A percentile compares a stretch with the other conserved stretches of the same genome.
Conservation (phyloP, 805 yeast species). For the Kluyveromyces starmeri region DNA sequence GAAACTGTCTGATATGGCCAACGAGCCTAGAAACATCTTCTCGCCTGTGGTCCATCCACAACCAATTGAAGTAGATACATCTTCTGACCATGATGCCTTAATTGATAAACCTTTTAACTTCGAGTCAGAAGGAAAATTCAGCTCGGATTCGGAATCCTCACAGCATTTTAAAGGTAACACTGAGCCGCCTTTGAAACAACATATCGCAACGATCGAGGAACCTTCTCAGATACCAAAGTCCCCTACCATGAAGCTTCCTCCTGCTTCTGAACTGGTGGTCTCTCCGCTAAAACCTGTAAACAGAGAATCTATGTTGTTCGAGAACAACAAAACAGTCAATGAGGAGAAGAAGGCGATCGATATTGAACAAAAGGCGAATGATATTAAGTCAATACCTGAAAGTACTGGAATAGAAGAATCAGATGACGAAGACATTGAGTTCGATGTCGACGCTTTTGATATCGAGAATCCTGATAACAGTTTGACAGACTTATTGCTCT, state of each 20-base stretch:
- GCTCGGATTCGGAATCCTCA: background rate
- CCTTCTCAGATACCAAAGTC: no score
- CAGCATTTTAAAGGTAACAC: no score
- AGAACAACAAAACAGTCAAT: background rate
- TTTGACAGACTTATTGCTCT: conserved; percentile 69
- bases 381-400: background rate
- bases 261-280: background rate
- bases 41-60: background rate
- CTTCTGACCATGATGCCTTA: background rate
- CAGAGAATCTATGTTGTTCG: background rate
- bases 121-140: background rate
- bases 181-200: no score
- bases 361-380: background rate
- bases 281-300: background rate
- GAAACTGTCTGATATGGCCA: conserved; percentile 2
- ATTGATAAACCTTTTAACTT: conserved; percentile 4
- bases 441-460: conserved; percentile 68
- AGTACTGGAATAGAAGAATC: conserved; percentile 3
- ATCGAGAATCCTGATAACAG: conserved; percentile 85
- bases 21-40: background rate
- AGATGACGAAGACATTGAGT: conserved; percentile 29
- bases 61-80: background rate
- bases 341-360: background rate
- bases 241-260: no score
- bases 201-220: no score